Evolutionary conservation across 345 rosid species (phyloP).

Genomic region (Capsella bursapastoris): DNA sequence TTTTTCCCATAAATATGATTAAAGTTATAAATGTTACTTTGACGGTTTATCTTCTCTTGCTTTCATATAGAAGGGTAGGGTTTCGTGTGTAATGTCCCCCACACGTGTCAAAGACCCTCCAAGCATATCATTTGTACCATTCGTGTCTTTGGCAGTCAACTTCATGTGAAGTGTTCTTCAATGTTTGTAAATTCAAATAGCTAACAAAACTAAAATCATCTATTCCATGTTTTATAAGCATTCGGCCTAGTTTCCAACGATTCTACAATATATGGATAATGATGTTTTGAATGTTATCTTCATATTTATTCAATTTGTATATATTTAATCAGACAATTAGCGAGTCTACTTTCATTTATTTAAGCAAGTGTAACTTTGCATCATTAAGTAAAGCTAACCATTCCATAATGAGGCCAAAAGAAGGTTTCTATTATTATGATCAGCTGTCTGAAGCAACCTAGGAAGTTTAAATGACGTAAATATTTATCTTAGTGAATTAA

Average conservation of each 20-base stretch:
- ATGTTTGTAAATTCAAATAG: slow-evolving; percentile 15
- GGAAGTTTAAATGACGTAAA: slow-evolving; percentile 12
- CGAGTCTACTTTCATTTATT: slow-evolving; percentile 40
- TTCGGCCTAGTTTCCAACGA: background rate
- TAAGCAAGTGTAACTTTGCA: slow-evolving; percentile 39
- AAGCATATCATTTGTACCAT: slow-evolving; percentile 37
- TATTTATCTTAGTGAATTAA: slow-evolving; percentile 17
- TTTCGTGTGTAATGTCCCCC: slow-evolving; percentile 41
- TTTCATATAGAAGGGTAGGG: slow-evolving; percentile 45
- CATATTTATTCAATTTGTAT: background rate
- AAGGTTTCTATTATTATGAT: slow-evolving; percentile 28
- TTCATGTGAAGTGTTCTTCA: slow-evolving; percentile 41
- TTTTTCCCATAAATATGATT: slow-evolving; percentile 24
- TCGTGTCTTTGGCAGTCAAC: slow-evolving; percentile 41
- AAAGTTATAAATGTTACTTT: slow-evolving; percentile 33
- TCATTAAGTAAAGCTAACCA: slow-evolving; percentile 40
- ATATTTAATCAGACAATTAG: slow-evolving; percentile 27
- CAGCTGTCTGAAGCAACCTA: slow-evolving; percentile 46
- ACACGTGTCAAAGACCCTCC: slow-evolving; percentile 36
- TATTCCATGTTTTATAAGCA: background rate
- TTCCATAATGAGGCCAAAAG: slow-evolving; percentile 34
- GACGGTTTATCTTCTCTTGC: slow-evolving; percentile 42
- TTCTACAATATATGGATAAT: slow-evolving; percentile 13
- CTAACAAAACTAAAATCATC: background rate
- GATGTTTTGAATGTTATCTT: slow-evolving; percentile 16